Evolutionary conservation across 1,284 basidiomycete genomes (phyloP).

Genomic region (Lentinus polychrous): DNA sequence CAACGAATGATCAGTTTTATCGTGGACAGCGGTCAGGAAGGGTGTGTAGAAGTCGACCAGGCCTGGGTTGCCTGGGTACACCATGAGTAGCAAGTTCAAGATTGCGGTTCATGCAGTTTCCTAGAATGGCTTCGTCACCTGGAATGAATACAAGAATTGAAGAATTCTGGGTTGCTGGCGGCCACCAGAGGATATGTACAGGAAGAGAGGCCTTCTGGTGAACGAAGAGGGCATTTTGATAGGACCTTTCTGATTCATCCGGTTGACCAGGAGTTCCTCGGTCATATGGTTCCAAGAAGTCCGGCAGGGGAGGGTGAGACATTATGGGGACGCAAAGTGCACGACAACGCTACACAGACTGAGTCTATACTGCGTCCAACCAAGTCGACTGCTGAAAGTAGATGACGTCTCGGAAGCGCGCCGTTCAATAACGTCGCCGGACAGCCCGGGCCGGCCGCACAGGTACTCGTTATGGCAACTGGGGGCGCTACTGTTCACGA

Average conservation of each 20-base stretch:
- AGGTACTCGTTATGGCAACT: background rate
- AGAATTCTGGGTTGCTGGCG: constrained; percentile 25
- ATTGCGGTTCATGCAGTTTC: background rate
- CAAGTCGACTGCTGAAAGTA: too few relatives aligned
- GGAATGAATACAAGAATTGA: constrained; percentile 47
- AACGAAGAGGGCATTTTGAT: constrained; percentile 11
- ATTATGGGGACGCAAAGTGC: too few relatives aligned
- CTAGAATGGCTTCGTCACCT: constrained; percentile 26
- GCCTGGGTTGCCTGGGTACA: constrained; percentile 50
- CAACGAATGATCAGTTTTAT: constrained; percentile 28
- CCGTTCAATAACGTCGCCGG: background rate
- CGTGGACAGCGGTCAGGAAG: constrained; percentile 43
- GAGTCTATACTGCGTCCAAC: too few relatives aligned
- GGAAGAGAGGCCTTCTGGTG: constrained; percentile 13
- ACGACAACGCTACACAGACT: too few relatives aligned
- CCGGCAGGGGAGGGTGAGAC: constrained; percentile 11
- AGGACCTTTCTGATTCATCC: constrained; percentile 9
- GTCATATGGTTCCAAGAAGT: constrained; percentile 11
- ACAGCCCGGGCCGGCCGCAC: background rate
- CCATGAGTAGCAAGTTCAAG: constrained; percentile 2
- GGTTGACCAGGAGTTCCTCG: constrained; percentile 5
- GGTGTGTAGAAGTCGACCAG: constrained; percentile 50
- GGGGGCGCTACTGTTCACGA: background rate
- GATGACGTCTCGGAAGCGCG: background rate
- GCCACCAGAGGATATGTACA: constrained; percentile 51